These are phyloP conservation scores for Arabidopsis hybrid DNA, from an alignment of 441 rosid genomes.

Conservation along the genomic window DNA sequence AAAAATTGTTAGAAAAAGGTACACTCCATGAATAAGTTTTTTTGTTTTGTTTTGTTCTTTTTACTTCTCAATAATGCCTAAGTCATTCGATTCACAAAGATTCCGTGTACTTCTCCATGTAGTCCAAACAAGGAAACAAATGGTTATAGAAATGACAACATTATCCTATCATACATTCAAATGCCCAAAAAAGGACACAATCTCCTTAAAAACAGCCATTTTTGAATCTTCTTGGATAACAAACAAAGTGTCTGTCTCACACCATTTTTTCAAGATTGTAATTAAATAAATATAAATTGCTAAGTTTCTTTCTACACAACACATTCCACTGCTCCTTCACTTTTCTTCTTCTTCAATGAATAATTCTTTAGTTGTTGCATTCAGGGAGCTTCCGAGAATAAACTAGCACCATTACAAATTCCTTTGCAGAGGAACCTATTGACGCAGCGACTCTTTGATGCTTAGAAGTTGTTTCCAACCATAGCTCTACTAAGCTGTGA, in stretches of 20 bases:
- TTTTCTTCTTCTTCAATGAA: conserved; percentile 4
- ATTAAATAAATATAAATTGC: conserved; percentile 15
- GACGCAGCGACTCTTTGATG: conserved; percentile 62
- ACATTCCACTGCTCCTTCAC: conserved; percentile 24
- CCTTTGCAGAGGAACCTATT: conserved; percentile 85
- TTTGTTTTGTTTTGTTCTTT: neutral
- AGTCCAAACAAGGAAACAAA: conserved; percentile 37
- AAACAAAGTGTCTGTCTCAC: conserved; percentile 11
- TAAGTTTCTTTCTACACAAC: conserved; percentile 19
- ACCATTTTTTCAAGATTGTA: conserved; percentile 24
- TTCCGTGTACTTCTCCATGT: conserved; percentile 31
- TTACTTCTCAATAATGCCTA: conserved; percentile 17
- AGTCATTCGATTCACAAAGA: conserved; percentile 28
- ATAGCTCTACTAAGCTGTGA: conserved; percentile 70
- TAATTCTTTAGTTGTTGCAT: conserved; percentile 34
- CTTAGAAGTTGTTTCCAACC: conserved; percentile 66
- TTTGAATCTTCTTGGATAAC: conserved; percentile 26
- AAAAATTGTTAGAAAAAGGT: neutral
- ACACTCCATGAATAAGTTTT: neutral
- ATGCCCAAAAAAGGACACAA: conserved; percentile 21
- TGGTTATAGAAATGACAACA: conserved; percentile 35
- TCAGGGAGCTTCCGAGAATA: conserved; percentile 65
- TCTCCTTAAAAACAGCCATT: conserved; percentile 7
- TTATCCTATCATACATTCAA: conserved; percentile 33
- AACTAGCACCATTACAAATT: conserved; percentile 85